Evolutionary conservation across 495 filamentous ascomycete species (phyloP).

Genomic region (Chaetomidium leptoderma): DNA sequence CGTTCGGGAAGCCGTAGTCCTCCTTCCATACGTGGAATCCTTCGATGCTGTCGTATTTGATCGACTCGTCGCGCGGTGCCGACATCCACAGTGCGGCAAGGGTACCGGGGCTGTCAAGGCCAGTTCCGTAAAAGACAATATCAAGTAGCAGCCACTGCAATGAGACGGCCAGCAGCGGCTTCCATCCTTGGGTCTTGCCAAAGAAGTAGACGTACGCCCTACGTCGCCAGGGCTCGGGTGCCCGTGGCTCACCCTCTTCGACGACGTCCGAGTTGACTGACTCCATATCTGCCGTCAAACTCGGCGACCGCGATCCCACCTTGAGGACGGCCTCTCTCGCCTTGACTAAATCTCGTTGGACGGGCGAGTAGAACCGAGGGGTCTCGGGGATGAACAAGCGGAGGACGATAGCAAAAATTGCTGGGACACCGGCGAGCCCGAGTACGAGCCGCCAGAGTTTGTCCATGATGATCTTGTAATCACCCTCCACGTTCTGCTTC

Average conservation of each 20-base stretch:
- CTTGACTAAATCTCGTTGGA: background rate
- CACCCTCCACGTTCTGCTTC: background rate
- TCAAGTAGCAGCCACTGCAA: background rate
- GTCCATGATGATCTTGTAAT: background rate
- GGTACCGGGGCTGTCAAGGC: background rate
- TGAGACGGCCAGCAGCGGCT: background rate
- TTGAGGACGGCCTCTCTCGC: background rate
- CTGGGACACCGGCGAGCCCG: background rate
- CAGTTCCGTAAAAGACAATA: background rate
- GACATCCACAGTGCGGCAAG: background rate
- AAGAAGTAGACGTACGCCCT: conserved; percentile 1
- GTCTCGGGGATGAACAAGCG: background rate
- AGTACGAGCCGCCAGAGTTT: background rate
- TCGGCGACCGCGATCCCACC: background rate
- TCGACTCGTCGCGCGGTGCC: background rate
- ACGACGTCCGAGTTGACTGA: background rate
- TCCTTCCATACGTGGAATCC: background rate
- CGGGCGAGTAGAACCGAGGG: background rate
- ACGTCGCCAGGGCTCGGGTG: background rate
- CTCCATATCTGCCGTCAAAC: background rate
- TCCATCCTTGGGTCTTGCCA: background rate
- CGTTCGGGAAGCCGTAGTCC: background rate
- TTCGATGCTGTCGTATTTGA: background rate
- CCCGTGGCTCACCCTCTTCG: background rate
- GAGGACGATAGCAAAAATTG: background rate